phyloP scores from a whole-genome alignment of 2,329 filamentous ascomycete genomes.

The Pseudofabraea citricarpa region DNA sequence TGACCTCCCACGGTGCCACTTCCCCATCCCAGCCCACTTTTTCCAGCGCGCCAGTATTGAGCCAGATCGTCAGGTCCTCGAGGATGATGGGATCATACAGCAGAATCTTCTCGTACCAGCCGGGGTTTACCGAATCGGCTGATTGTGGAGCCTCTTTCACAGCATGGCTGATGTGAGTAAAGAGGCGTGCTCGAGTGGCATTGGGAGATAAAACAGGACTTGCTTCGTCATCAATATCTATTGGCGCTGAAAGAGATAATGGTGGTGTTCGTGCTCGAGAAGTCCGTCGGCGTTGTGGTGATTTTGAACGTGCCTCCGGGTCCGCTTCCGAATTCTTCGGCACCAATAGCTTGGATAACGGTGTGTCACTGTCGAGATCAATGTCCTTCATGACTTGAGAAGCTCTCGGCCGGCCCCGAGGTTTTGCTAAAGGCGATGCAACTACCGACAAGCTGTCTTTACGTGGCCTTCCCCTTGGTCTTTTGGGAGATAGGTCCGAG shows the following conservation, averaged over 20 bases:
- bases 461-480: conserved; percentile 36
- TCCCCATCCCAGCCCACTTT: conserved; percentile 61
- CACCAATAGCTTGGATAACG: conserved; percentile 20
- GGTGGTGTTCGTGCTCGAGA: conserved; percentile 15
- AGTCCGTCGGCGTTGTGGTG: conserved; percentile 18
- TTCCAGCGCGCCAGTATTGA: conserved; percentile 68
- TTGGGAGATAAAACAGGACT: conserved; percentile 23
- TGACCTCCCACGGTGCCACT: conserved; percentile 61
- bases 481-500: conserved; percentile 30
- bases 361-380: conserved; percentile 16
- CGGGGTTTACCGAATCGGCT: conserved; percentile 47
- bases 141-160: conserved; percentile 46
- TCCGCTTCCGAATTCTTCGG: conserved; percentile 40
- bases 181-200: conserved; percentile 40
- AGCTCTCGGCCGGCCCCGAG: conserved; percentile 6
- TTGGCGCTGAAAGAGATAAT: conserved; percentile 10
- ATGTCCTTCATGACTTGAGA: conserved; percentile 13
- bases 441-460: conserved; percentile 26
- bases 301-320: conserved; percentile 13
- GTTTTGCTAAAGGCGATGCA: conserved; percentile 12
- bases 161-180: conserved; percentile 49
- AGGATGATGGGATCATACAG: conserved; percentile 88
- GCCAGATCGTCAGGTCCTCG: conserved; percentile 78
- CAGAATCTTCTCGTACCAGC: conserved; percentile 89
- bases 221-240: conserved; percentile 4